Evolutionary conservation across 2,329 filamentous ascomycete genomes (phyloP).

Genomic region (Lecanicillium sp.): DNA sequence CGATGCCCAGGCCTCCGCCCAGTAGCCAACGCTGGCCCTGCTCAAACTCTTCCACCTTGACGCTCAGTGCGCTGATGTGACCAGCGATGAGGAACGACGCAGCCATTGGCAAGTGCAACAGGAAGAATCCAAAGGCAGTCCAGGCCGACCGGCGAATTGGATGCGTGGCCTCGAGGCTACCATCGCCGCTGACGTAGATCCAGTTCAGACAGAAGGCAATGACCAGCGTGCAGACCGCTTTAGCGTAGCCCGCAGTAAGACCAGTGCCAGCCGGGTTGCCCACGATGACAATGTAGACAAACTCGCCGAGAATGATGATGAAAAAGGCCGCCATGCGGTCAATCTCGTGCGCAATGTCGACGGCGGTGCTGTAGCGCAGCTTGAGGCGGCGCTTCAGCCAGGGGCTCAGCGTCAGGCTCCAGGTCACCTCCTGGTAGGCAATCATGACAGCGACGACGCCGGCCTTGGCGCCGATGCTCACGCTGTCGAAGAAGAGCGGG

Average conservation of each 20-base stretch:
- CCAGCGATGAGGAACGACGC: conserved; percentile 42
- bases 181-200: conserved; percentile 44
- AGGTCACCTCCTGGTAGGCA: conserved; percentile 35
- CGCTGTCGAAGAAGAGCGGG: conserved; percentile 36
- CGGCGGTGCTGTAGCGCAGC: conserved; percentile 40
- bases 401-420: conserved; percentile 39
- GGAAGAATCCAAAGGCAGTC: conserved; percentile 39
- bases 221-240: conserved; percentile 42
- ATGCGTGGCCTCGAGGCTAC: conserved; percentile 36
- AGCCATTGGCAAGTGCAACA: conserved; percentile 39
- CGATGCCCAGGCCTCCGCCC: conserved; percentile 39
- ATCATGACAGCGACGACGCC: conserved; percentile 37
- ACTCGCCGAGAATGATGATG: conserved; percentile 47
- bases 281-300: conserved; percentile 42
- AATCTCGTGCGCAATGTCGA: conserved; percentile 43
- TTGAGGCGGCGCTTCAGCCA: conserved; percentile 36
- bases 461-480: conserved; percentile 36
- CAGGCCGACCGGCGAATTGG: conserved; percentile 38
- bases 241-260: conserved; percentile 35
- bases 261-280: conserved; percentile 40
- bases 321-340: conserved; percentile 46
- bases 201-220: conserved; percentile 46
- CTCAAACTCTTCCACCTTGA: conserved; percentile 32
- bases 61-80: conserved; percentile 37
- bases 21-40: conserved; percentile 41